Base-by-base conservation (phyloP, 306 rosid species). In the Vigna mungo region DNA sequence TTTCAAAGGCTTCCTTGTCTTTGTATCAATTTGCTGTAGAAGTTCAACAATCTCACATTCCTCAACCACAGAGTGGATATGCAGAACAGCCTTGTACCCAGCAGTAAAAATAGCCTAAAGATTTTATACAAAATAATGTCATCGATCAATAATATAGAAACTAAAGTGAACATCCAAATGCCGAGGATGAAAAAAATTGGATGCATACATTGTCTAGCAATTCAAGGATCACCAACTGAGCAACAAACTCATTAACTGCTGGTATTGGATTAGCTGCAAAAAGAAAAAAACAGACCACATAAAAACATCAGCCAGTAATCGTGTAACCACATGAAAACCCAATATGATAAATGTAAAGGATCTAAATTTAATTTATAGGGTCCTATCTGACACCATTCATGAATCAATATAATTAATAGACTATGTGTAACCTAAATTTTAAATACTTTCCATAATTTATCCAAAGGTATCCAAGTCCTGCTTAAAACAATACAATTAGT, bases 21-120 rank as follows among this genome's bases (percentile, higher is more conserved):
- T 96, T 15, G 92, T 88, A 86, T 96, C 99, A 69, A 96, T 89
- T 90, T 96, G 96, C 48, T 93, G 91, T 12, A 93, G 56, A 74
- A 96, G 88, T 79, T 96, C 97, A 46, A 96, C 92, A 75, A 96
- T 93, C 86, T 96, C 99, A 83, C 99, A 96, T 83, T 96, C 99
- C 85, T 96, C 99, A 48, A 96, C 99, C 74, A 96, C 81, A 34
- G 97, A 75, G 80, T 96, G 99, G 74, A 96, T 83, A 80, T 96
- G 99, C 87, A 96, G 79, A 76, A 96, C 89, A 80, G 99, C 99
- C 81, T 93, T 93, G 83, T 96, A 96, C 27, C 99, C 99, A 84
- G 98, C 98, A n/a, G 99, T 96, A 83, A 96, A 96, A 78, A 96
- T 96, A 71, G 99, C 99, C 99, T 96, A 61, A 51, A 78, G 4